Base-by-base conservation (phyloP, 2,329 filamentous ascomycete species). In the Fusarium cyanostomum region DNA sequence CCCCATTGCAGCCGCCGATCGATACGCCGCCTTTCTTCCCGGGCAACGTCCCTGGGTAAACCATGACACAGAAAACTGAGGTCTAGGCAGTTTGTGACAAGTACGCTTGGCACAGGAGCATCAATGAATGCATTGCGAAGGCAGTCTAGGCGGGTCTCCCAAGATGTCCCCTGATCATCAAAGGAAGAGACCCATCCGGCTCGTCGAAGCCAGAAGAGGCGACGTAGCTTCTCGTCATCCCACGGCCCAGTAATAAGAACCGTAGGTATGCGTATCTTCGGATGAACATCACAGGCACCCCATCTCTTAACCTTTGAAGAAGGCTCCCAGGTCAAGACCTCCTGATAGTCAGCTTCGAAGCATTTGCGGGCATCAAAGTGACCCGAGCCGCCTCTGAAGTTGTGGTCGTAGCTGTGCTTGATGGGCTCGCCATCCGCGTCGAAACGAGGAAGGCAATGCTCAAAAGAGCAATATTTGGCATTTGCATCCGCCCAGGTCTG, bases 201-300 rank as follows among this genome's bases (percentile, higher is more conserved):
- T 31, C 78, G 75, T 9, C 75, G 69, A 16, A 83, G 72, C 81
- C 81, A 83, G 67, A 82, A 81, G 6, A 83, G 71, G 26, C 79
- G 79, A 34, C 77, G 74, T 21, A 74, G 68, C 37, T 73, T 67
- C 33, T 76, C 74, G 5, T 77, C 76, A 21, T 76, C 67, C 79
- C 78, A 81, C 1, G 80, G 79, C 0, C 80, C 79, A 0, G 73
- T 75, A 28, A 82, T 54, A 24, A 83, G 75, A 5, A 58, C 38
- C 10, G 72, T 70, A 7, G 81, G 81, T 34, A 83, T 74, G n/a
- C 72, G 75, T 4, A 74, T 72, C 7, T 68, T 60, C 10, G 71
- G 73, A 49, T 83, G 79, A 10, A 82, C 73, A 50, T 81, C 78
- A 8, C 67, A 69, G 2, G 60, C 58, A 33, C 66, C 61, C 72